Base-by-base conservation (phyloP, 2,329 filamentous ascomycete species). In the Cordyceps javanica region DNA sequence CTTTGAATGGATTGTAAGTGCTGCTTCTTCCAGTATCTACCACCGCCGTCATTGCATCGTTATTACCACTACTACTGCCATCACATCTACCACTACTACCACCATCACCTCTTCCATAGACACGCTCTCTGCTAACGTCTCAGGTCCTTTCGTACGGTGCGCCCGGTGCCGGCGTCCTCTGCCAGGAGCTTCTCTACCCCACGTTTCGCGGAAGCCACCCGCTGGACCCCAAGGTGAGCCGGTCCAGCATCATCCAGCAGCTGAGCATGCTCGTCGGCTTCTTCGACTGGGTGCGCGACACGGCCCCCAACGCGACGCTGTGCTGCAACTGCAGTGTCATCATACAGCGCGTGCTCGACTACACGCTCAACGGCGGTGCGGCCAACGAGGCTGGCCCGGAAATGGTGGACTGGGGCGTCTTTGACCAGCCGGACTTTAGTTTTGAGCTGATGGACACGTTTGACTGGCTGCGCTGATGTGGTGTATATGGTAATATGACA, bases 251-350 rank as follows among this genome's bases (percentile, higher is more conserved):
- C 9, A 75, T 81, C 36, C 78, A 81, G 61, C 77, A 81, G 54
- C 69, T 82, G 3, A 79, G 75, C 59, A 73, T 81, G 2, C 67
- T 82, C 0, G 72, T 80, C 1, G 77, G 76, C 0, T 81, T 80
- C 58, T 69, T 81, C 13, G 77, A 78, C 54, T 81, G 78, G 79
- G 70, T 81, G 2, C 69, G 71, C 5, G 75, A 77, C 0, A 70
- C 72, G 1, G 76, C 75, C 0, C 76, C 77, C 1, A 81, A 82
- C 32, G 74, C 73, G 6, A 70, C 74, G n/a, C 67, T 81, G 11
- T 81, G 77, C 62, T 67, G 65, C 26, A 69, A 75, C 23, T 78
- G 75, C 64, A 76, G 76, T 58, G 68, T 68, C 3, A 70, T 80
- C n/a, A 79, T 82, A 46, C 74, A 78, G 57, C 74, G 72, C 11